A percentile compares a stretch with the other conserved stretches of the same genome.
These are phyloP conservation scores for Termitomyces sp. DNA, from an alignment of 768 basidiomycete species.

Conservation along the genomic window DNA sequence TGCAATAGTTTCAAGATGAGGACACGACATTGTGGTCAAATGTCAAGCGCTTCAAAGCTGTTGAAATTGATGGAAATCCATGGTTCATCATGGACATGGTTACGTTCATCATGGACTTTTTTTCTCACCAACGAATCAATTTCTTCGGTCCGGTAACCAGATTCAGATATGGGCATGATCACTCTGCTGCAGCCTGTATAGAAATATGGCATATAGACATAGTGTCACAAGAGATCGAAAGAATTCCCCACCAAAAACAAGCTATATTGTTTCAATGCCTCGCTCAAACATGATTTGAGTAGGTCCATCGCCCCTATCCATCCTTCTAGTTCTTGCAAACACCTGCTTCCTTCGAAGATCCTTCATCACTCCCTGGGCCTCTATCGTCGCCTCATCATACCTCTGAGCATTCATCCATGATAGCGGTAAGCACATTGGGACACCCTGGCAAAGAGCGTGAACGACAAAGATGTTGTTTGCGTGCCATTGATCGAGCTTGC, in stretches of 20 bases:
- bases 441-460: conserved; percentile 15
- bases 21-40: conserved; percentile 34
- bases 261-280: neutral
- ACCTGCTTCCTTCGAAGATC: conserved; percentile 5
- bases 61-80: too few relatives aligned
- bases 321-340: conserved; percentile 6
- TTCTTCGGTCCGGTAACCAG: too few relatives aligned
- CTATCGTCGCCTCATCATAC: conserved; percentile 12
- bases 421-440: conserved; percentile 6
- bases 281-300: neutral
- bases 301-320: neutral
- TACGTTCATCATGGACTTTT: too few relatives aligned
- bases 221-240: neutral
- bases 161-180: too few relatives aligned
- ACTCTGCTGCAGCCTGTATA: too few relatives aligned
- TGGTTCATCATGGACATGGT: too few relatives aligned
- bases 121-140: too few relatives aligned
- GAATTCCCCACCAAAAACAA: neutral
- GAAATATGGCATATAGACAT: neutral
- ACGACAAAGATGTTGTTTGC: conserved; percentile 7
- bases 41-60: too few relatives aligned
- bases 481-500: neutral
- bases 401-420: neutral
- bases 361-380: conserved; percentile 9
- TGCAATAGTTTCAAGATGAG: conserved; percentile 48